A percentile compares a stretch with the other conserved stretches of the same genome.
These are phyloP conservation scores for Luzula sylvatica DNA, from an alignment of 176 grass and related monocot genomes.

Conservation along the genomic window DNA sequence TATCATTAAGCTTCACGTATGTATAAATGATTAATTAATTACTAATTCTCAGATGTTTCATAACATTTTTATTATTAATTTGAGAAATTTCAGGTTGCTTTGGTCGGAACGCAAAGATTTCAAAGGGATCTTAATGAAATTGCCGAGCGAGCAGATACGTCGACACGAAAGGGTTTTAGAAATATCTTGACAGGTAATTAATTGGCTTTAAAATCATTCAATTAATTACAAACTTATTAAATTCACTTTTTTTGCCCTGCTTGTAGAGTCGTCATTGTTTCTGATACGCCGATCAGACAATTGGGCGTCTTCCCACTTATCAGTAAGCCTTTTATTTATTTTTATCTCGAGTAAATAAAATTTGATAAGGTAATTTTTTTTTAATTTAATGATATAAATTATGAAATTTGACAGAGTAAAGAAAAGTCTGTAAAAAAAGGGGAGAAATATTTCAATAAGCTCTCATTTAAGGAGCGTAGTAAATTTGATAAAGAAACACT, in stretches of 20 bases:
- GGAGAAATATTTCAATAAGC: slow-evolving; percentile 6
- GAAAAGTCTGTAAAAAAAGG: neutral
- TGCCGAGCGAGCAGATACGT: slow-evolving; percentile 6
- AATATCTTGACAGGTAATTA: slow-evolving; percentile 6
- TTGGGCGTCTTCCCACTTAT: too few species aligned
- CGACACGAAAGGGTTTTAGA: slow-evolving; percentile 9
- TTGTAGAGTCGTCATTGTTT: too few species aligned
- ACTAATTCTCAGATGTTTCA: too few species aligned
- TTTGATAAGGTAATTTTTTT: too few species aligned
- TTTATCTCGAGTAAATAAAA: too few species aligned
- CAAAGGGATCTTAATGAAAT: slow-evolving; percentile 10
- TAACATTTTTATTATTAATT: neutral
- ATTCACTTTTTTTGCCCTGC: too few species aligned
- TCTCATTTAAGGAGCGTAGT: slow-evolving; percentile 14
- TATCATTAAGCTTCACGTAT: too few species aligned
- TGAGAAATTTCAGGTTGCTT: slow-evolving; percentile 1
- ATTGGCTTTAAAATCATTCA: neutral
- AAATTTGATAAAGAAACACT: slow-evolving; percentile 18
- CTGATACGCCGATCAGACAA: too few species aligned
- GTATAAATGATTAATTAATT: too few species aligned
- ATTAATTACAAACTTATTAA: neutral
- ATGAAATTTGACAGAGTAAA: slow-evolving; percentile 3
- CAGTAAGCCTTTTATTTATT: too few species aligned
- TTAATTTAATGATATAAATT: too few species aligned
- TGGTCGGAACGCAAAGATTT: neutral